Evolutionary conservation across 2,329 filamentous ascomycete species (phyloP).

Genomic region (Metarhizium rileyi): DNA sequence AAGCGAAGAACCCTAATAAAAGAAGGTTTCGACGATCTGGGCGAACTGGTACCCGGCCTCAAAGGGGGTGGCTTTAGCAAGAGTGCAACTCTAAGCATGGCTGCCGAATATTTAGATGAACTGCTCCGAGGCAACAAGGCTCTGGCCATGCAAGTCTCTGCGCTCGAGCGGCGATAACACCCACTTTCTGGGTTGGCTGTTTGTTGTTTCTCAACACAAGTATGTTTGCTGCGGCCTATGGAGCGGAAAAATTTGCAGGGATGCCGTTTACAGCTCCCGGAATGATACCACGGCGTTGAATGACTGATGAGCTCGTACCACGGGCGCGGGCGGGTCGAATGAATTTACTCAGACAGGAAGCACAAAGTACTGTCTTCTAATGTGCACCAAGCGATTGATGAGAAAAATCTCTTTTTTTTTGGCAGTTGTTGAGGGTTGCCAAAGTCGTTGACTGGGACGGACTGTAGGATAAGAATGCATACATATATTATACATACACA

Average conservation of each 20-base stretch:
- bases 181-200: neutral
- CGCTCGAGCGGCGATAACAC: constrained; percentile 1
- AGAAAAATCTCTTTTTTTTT: neutral
- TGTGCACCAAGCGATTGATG: neutral
- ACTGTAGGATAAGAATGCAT: neutral
- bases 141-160: constrained; percentile 26
- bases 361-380: neutral
- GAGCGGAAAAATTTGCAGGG: neutral
- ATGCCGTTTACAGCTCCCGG: neutral
- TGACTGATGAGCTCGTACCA: neutral
- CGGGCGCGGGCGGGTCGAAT: neutral
- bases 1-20: constrained; percentile 76
- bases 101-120: constrained; percentile 69
- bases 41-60: constrained; percentile 64
- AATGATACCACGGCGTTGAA: neutral
- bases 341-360: neutral
- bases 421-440: neutral
- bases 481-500: no score
- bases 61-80: constrained; percentile 71
- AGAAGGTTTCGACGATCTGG: constrained; percentile 73
- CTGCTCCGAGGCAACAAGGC: constrained; percentile 58
- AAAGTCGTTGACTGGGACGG: neutral
- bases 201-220: neutral
- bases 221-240: neutral
- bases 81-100: constrained; percentile 65